Percentiles rank a stretch among this genome's conserved stretches.
Conservation (phyloP, 345 rosid genomes). For the Leavenworthia alabamica region DNA sequence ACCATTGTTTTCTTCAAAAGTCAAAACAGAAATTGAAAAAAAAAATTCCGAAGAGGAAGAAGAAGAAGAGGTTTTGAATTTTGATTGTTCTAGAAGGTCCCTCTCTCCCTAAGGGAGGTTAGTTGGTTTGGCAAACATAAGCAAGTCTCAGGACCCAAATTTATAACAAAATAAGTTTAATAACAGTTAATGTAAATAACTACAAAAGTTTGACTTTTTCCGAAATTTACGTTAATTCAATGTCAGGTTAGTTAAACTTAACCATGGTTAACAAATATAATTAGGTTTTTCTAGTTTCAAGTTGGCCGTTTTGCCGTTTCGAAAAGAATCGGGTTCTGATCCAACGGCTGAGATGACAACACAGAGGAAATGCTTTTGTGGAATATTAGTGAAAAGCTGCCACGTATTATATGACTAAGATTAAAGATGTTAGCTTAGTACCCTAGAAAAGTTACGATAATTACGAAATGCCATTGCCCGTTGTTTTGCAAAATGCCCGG, state of each 20-base stretch:
- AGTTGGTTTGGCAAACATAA: slow-evolving; percentile 39
- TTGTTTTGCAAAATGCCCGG: slow-evolving; percentile 27
- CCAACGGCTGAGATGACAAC: slow-evolving; percentile 26
- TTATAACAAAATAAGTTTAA: slow-evolving; percentile 20
- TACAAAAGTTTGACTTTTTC: slow-evolving; percentile 9
- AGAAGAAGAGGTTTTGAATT: not conserved
- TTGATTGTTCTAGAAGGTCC: not conserved
- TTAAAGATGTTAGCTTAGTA: slow-evolving; percentile 6
- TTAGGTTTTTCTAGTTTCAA: no score
- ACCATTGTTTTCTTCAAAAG: slow-evolving; percentile 2
- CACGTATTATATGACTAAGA: slow-evolving; percentile 26
- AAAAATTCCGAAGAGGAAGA: not conserved
- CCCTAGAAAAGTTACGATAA: not conserved
- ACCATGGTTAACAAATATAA: slow-evolving; percentile 23
- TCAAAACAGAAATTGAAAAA: not conserved
- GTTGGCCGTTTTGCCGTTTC: no score
- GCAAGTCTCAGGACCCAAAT: slow-evolving; percentile 27
- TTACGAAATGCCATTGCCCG: slow-evolving; percentile 26
- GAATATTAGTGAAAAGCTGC: slow-evolving; percentile 20
- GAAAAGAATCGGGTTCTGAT: slow-evolving; percentile 27
- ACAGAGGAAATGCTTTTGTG: slow-evolving; percentile 14
- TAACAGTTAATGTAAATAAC: slow-evolving; percentile 22
- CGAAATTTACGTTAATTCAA: not conserved
- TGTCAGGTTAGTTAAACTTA: slow-evolving; percentile 22
- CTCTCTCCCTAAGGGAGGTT: slow-evolving; percentile 17